Base-by-base conservation (phyloP, 2,329 filamentous ascomycete genomes). In the Botrytis paeoniae region DNA sequence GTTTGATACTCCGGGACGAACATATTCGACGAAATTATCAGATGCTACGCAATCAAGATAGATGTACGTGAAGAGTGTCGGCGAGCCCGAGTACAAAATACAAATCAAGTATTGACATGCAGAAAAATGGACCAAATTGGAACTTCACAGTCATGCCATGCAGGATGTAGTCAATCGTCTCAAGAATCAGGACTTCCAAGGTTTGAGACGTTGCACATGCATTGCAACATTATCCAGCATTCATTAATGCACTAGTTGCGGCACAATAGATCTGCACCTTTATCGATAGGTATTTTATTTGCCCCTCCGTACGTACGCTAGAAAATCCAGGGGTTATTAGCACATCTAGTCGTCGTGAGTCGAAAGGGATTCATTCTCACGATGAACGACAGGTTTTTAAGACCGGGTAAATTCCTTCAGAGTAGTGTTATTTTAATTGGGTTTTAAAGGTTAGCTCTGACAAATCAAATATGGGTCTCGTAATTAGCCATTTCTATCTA, bases 191-290 rank as follows among this genome's bases (percentile, higher is more conserved):
- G 65, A 68, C 48, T 57, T 68, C 25, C 48, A 68, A 68, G 35
- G 35, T 32, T 54, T 41, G 65, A 68, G 65, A 68, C 65, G 65
- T 68, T 68, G 48, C 48, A 41, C 25, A 68, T 68, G 65, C 65
- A 68, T 68, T 39, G 65, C 18, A 57, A 57, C 45, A 57, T 68
- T 29, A n/a, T 68, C 45, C 35, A 39, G 45, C 35, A 57, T 68
- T n/a, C 45, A 63, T 43, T 10, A 9, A 43, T 63, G n/a, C 25
- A 63, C 25, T 63, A 41, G 39, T 63, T 43, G 61, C 61, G 61
- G 61, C n/a, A 63, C 61, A 43, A 43, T 63, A 43, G 12, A 63
- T 63, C 25, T 41, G 35, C 35, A 62, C 35, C 35, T 62, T 51
- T 54, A 39, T 66, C 32, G 32, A 66, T 35, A 51, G 29, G 29